Percentiles rank a stretch among this genome's conserved stretches.
phyloP scores from a whole-genome alignment of 2,329 filamentous ascomycete genomes.

The Fusarium marasasianum region DNA sequence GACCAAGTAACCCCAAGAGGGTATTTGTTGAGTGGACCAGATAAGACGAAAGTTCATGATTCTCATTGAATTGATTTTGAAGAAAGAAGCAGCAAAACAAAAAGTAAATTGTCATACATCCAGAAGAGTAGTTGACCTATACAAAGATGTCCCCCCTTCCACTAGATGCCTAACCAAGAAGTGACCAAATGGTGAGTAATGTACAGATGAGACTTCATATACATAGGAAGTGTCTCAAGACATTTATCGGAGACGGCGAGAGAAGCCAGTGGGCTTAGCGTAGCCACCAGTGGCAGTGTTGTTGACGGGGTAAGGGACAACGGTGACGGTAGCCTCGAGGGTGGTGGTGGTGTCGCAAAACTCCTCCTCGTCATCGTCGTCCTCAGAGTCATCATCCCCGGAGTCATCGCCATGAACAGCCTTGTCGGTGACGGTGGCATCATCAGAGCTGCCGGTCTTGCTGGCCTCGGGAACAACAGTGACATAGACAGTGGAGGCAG shows the following conservation, averaged over 20 bases:
- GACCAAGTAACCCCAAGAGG: constrained; percentile 1
- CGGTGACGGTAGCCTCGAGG: constrained; percentile 47
- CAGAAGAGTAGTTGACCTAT: constrained; percentile 29
- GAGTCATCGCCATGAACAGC: constrained; percentile 13
- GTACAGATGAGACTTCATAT: constrained; percentile 38
- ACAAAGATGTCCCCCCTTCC: constrained; percentile 26
- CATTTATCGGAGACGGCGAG: constrained; percentile 47
- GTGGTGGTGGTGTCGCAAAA: constrained; percentile 42
- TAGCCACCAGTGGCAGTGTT: constrained; percentile 50
- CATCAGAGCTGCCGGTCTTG: constrained; percentile 33
- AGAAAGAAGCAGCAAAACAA: constrained; percentile 28
- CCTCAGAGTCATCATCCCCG: constrained; percentile 29
- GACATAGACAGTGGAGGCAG: constrained; percentile 50
- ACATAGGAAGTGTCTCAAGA: constrained; percentile 19
- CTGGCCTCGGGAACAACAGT: constrained; percentile 42
- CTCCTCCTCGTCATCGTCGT: constrained; percentile 29
- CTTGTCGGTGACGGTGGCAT: constrained; percentile 37
- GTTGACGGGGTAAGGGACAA: constrained; percentile 54
- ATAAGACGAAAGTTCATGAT: constrained; percentile 41
- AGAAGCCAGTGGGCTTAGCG: constrained; percentile 49
- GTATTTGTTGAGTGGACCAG: constrained; percentile 24
- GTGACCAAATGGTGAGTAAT: constrained; percentile 36
- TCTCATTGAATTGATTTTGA: constrained; percentile 44
- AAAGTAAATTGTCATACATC: constrained; percentile 42
- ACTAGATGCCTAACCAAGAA: constrained; percentile 37